Evolutionary conservation across 2,329 filamentous ascomycete species (phyloP), one percentile per base, ranked within the genome.

Genomic region (Paecilomyces niveus): DNA sequence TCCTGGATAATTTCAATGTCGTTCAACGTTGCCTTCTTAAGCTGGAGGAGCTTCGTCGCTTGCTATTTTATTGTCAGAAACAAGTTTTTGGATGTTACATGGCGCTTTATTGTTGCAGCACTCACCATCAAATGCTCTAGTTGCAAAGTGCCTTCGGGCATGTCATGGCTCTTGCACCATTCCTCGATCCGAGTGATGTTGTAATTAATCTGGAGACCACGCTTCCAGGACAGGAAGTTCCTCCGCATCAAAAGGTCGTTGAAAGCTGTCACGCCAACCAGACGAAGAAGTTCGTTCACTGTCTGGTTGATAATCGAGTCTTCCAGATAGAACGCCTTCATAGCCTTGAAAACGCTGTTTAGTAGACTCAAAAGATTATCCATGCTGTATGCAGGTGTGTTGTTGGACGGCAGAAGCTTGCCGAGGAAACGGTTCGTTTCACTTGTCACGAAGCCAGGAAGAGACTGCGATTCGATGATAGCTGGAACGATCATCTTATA

Each of bases 1-100:
- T 99, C 94, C 80, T 99, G 94, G 70, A 99, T 99, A 69, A 99
- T 99, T 78, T 99, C 94, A 69, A 99, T 99, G 70, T 99, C 94
- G 74, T 97, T 99, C 72, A 99, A 79, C 0, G 94, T 99, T 8
- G 94, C 94, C 80, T 99, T 99, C 87, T 99, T 99, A 63, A 99
- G 82, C 76, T 99, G 94, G 64, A 99, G 83, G 63, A 99, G 87
- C 80, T 99, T 99, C 21, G 94, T 99, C 56, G 94, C 94, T 90
- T 97, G 93, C 88, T 90, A 64, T 64, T 33, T 52, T 33, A 39
- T 26, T 50, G 60, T 68, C 49, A 68, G 64, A 45, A 55, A 52
- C 33, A 32, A 15, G 29, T 29, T 18, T 33, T 15, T 35, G n/a
- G 15, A 39, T 55, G 21, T 11, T 45, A 26, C 18, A 45, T n/a